Base-by-base conservation (phyloP, 148 eudicot species). In the Pouteria glomerata region DNA sequence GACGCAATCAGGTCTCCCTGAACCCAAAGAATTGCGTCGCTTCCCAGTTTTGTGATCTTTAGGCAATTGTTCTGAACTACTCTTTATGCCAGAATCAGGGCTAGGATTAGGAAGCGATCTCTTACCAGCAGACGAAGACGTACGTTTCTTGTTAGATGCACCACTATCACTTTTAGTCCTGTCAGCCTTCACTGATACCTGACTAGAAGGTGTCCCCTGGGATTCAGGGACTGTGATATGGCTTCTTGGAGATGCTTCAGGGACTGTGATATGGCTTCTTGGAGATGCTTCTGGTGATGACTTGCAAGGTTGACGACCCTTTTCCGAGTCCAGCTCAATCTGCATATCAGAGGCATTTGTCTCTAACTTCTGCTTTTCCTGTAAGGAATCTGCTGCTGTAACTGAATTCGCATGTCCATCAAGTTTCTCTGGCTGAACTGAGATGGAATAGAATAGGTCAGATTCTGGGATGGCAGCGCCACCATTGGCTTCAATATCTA, bases 201-300 rank as follows among this genome's bases (percentile, higher is more conserved):
- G 87, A 68, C 88, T 87, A 52, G 98, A 89, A 73, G 97, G 98
- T 31, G 95, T 90, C 48, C 63, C 86, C 64, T 85, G 95, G 57
- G 90, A 85, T 64, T 89, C 97, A 23, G 85, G 76, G 67, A 78
- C 57, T 11, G 89, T 82, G 69, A 69, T 60, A 66, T 74, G 90
- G 80, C 84, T 87, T 53, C 73, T 78, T 73, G 98, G 93, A 69
- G 98, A 88, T 64, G 85, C 90, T 70, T 77, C 87, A 13, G 85
- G 76, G 67, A 78, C 57, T 11, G 89, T 82, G 69, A 69, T 60
- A 66, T 74, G 90, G 80, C 84, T 87, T 53, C 73, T 78, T 73
- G 98, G 93, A 69, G 98, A 88, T 64, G 85, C 90, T 70, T 77
- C 87, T n/a, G 85, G 84, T 30, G 97, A 81, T 58, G 76, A 71